phyloP scores from a whole-genome alignment of 768 basidiomycete genomes.

The Collybiopsis confluens region DNA sequence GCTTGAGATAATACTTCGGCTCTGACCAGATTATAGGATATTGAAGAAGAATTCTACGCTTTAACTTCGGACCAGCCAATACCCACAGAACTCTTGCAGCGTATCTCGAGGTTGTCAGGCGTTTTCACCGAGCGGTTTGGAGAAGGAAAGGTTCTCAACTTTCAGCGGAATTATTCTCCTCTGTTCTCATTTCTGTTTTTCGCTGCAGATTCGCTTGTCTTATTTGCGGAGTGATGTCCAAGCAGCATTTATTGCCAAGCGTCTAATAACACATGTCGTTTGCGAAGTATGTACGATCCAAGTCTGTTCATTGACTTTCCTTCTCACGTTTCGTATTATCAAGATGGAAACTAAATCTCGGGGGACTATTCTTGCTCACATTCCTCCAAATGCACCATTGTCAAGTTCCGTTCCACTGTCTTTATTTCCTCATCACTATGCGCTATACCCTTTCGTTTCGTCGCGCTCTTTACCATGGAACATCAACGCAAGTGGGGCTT shows the following conservation, averaged over 20 bases:
- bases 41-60: slow-evolving; percentile 30
- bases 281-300: slow-evolving; percentile 39
- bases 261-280: slow-evolving; percentile 47
- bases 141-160: slow-evolving; percentile 36
- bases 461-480: slow-evolving; percentile 47
- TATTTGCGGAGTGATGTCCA: slow-evolving; percentile 36
- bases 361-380: slow-evolving; percentile 20
- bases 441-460: slow-evolving; percentile 65
- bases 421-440: slow-evolving; percentile 39
- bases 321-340: not conserved
- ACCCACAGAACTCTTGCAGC: slow-evolving; percentile 44
- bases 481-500: slow-evolving; percentile 37
- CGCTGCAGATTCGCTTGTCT: slow-evolving; percentile 50
- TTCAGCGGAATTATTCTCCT: slow-evolving; percentile 2
- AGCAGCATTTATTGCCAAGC: slow-evolving; percentile 41
- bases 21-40: slow-evolving; percentile 27
- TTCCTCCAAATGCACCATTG: slow-evolving; percentile 23
- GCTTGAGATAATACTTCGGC: slow-evolving; percentile 2
- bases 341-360: slow-evolving; percentile 9
- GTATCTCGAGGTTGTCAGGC: slow-evolving; percentile 64
- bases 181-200: slow-evolving; percentile 5
- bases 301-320: not conserved
- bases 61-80: slow-evolving; percentile 45
- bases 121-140: slow-evolving; percentile 57
- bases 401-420: slow-evolving; percentile 20